Evolutionary conservation across 805 yeast species (phyloP), one percentile per base, ranked within the genome.

Genomic region (Dipodascus geniculatus): DNA sequence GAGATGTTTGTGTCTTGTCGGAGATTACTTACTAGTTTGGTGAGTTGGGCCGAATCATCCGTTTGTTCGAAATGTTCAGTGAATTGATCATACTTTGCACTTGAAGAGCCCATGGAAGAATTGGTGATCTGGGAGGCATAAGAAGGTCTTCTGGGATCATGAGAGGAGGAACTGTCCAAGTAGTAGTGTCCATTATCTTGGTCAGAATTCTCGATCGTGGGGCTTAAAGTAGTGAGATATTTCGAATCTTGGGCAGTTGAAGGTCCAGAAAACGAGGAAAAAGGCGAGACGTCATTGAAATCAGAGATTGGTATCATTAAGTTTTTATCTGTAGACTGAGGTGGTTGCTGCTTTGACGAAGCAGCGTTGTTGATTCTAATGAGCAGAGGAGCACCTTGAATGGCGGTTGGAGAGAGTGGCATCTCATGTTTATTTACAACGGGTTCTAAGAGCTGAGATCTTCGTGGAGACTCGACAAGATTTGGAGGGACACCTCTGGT

Each of bases 61-160:
- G n/a, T n/a, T n/a, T n/a, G n/a, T n/a, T n/a, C n/a, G n/a, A n/a
- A n/a, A n/a, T n/a, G n/a, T n/a, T n/a, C n/a, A n/a, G n/a, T n/a
- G n/a, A n/a, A n/a, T n/a, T n/a, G n/a, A n/a, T n/a, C n/a, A n/a
- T n/a, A n/a, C n/a, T n/a, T n/a, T n/a, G n/a, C n/a, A n/a, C n/a
- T n/a, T n/a, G n/a, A n/a, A n/a, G 56, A 54, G 22, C 51, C 51
- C 4, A 47, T 22, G 11, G 56, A 54, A 19, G 56, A 54, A 2
- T 22, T 19, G 9, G 56, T 54, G 38, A 51, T 51, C 22, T 49
- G 48, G 16, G 57, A 55, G 23, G 57, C 57, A 23, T 55, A 55
- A 8, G 56, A 53, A 9, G 57, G 57, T 11, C 57, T 28, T 6
- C 57, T 47, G 1, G 56, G 49, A 14, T 50, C 57, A 22, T 22